phyloP scores from a whole-genome alignment of 2,329 filamentous ascomycete genomes.

The Cladorrhinum sp. region DNA sequence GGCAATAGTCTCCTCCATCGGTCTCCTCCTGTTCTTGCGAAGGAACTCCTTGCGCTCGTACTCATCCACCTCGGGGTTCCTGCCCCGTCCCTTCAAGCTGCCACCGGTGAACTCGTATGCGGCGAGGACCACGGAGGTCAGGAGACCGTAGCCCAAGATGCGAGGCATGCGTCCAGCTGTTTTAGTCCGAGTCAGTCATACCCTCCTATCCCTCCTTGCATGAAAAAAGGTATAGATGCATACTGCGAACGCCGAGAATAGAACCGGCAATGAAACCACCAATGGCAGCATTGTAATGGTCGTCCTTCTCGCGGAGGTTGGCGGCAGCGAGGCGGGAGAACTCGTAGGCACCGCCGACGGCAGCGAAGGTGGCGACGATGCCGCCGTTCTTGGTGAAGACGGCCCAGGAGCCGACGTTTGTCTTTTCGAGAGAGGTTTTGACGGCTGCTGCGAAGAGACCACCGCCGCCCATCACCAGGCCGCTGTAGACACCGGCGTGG shows the following conservation, averaged over 20 bases:
- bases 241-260: slow-evolving; percentile 71
- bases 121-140: slow-evolving; percentile 56
- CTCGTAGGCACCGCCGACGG: slow-evolving; percentile 70
- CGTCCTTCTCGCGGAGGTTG: slow-evolving; percentile 83
- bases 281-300: slow-evolving; percentile 69
- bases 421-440: slow-evolving; percentile 81
- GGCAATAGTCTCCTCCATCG: slow-evolving; percentile 74
- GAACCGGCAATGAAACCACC: slow-evolving; percentile 75
- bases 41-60: slow-evolving; percentile 72
- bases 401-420: slow-evolving; percentile 76
- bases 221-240: slow-evolving; percentile 28
- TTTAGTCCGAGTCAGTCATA: neutral
- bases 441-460: slow-evolving; percentile 57
- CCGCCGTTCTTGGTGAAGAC: slow-evolving; percentile 77
- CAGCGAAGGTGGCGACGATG: slow-evolving; percentile 67
- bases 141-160: slow-evolving; percentile 63
- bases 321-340: slow-evolving; percentile 75
- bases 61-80: slow-evolving; percentile 61
- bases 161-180: slow-evolving; percentile 65
- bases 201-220: neutral
- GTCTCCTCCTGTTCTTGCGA: slow-evolving; percentile 70
- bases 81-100: slow-evolving; percentile 45
- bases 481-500: slow-evolving; percentile 51
- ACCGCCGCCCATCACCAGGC: slow-evolving; percentile 53
- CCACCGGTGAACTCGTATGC: slow-evolving; percentile 68